Evolutionary conservation across 2,329 filamentous ascomycete genomes (phyloP).

Genomic region (Sporothrix humicola): DNA sequence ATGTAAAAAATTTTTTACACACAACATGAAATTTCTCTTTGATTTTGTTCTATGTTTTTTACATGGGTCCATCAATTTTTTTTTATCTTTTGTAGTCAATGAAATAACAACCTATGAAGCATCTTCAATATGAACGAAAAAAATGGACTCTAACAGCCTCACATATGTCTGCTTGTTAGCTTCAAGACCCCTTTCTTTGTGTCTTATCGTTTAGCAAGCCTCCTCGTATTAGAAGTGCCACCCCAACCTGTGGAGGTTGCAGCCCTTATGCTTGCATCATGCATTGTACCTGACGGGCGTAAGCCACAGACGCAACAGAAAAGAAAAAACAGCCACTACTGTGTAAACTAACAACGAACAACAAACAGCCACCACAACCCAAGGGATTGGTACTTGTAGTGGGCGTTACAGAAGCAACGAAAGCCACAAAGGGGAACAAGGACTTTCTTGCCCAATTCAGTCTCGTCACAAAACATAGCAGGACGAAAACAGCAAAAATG

Average conservation of each 20-base stretch:
- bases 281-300: slow-evolving; percentile 26
- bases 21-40: too few relatives aligned
- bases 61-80: too few relatives aligned
- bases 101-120: too few relatives aligned
- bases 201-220: background rate
- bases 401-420: background rate
- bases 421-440: background rate
- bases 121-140: too few relatives aligned
- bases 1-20: too few relatives aligned
- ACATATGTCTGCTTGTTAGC: background rate
- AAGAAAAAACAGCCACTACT: background rate
- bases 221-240: background rate
- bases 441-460: slow-evolving; percentile 16
- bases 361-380: background rate
- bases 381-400: slow-evolving; percentile 1
- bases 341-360: background rate
- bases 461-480: background rate
- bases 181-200: background rate
- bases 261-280: slow-evolving; percentile 14
- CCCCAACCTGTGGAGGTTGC: slow-evolving; percentile 7
- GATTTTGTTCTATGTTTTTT: too few relatives aligned
- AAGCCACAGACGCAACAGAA: slow-evolving; percentile 23
- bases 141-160: too few relatives aligned
- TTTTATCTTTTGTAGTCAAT: too few relatives aligned
- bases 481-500: background rate